phyloP scores from a whole-genome alignment of 108 stramenopile species.

The Cyclotella kingstonii region DNA sequence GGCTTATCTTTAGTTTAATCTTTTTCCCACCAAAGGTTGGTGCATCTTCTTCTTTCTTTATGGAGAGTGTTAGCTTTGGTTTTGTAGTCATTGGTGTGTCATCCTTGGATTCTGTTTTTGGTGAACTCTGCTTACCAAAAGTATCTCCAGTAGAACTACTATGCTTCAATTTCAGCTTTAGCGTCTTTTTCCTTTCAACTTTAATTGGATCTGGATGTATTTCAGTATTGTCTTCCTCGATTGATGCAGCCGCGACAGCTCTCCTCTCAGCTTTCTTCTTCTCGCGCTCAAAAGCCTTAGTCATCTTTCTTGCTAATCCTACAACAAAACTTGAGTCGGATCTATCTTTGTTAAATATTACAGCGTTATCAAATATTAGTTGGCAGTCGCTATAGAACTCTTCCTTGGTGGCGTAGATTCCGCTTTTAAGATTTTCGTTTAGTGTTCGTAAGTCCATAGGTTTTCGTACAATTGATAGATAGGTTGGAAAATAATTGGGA shows the following conservation, averaged over 20 bases:
- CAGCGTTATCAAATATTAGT: slow-evolving; percentile 65
- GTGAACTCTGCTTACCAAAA: neutral
- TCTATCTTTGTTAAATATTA: slow-evolving; percentile 53
- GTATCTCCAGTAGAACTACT: slow-evolving; percentile 5
- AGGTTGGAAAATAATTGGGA: slow-evolving; percentile 53
- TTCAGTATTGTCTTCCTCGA: slow-evolving; percentile 24
- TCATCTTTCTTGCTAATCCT: slow-evolving; percentile 64
- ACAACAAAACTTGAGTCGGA: slow-evolving; percentile 61
- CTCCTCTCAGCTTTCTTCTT: slow-evolving; percentile 49
- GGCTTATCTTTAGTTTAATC: slow-evolving; percentile 23
- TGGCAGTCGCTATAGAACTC: slow-evolving; percentile 49
- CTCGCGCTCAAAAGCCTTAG: slow-evolving; percentile 55
- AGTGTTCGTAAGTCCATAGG: slow-evolving; percentile 76
- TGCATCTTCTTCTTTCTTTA: neutral
- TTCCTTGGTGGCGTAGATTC: slow-evolving; percentile 41
- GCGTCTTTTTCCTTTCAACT: slow-evolving; percentile 32
- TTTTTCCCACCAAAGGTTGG: slow-evolving; percentile 5
- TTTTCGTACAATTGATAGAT: slow-evolving; percentile 48
- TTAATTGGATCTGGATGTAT: slow-evolving; percentile 27
- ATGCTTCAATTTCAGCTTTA: slow-evolving; percentile 24
- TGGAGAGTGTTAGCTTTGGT: slow-evolving; percentile 32
- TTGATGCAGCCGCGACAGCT: slow-evolving; percentile 5
- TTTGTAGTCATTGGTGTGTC: slow-evolving; percentile 19
- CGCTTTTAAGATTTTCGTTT: slow-evolving; percentile 53
- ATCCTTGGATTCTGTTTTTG: slow-evolving; percentile 1